Conservation (phyloP, 768 basidiomycete genomes). For the Agaricus blazei region DNA sequence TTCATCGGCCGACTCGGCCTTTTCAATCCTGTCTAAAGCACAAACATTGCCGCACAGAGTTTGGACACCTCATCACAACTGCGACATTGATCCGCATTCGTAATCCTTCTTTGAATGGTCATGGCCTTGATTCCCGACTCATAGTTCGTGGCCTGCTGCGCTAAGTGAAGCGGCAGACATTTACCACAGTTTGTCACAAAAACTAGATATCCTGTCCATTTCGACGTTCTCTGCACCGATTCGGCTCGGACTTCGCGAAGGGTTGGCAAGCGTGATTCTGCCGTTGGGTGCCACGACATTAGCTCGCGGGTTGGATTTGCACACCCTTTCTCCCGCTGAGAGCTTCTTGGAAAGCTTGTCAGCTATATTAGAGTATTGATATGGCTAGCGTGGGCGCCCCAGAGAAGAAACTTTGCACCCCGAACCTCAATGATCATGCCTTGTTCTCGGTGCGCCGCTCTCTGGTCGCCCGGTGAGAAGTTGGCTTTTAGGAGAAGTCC, state of each 20-base stretch:
- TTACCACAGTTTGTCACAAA: background rate
- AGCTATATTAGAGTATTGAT: slow-evolving; percentile 5
- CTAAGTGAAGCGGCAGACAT: background rate
- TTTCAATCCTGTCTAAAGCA: too few relatives aligned
- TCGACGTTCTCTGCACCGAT: background rate
- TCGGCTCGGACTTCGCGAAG: slow-evolving; percentile 7
- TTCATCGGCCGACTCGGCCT: background rate
- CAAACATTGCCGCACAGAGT: background rate
- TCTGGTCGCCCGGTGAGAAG: background rate
- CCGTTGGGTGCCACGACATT: slow-evolving; percentile 9
- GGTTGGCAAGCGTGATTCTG: background rate
- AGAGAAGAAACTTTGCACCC: background rate
- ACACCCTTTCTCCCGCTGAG: slow-evolving; percentile 7
- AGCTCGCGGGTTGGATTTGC: slow-evolving; percentile 6
- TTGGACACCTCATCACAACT: background rate
- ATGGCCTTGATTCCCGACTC: too few relatives aligned
- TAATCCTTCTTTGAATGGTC: too few relatives aligned
- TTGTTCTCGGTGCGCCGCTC: slow-evolving; percentile 5
- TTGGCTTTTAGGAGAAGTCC: background rate
- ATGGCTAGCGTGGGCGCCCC: slow-evolving; percentile 5
- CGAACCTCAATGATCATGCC: slow-evolving; percentile 1
- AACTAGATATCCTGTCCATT: background rate
- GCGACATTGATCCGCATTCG: background rate
- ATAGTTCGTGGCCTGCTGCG: background rate
- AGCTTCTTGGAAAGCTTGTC: slow-evolving; percentile 11